A percentile compares a stretch with the other conserved stretches of the same genome.
Conservation (phyloP, 768 basidiomycete species). For the Candolleomyces efflorescens region DNA sequence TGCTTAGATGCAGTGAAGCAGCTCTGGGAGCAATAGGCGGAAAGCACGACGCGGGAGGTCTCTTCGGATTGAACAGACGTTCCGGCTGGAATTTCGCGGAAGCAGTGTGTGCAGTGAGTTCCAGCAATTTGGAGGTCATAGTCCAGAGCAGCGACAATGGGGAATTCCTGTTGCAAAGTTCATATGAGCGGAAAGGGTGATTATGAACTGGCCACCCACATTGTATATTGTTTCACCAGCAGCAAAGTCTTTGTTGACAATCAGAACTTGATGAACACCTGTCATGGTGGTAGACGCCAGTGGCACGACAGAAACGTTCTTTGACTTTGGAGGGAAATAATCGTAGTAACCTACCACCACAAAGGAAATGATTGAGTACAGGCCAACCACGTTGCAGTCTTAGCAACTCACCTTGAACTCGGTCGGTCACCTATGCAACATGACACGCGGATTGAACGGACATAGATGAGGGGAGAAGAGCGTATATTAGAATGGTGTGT, state of each 20-base stretch:
- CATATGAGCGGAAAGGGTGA: background rate
- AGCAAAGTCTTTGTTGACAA: conserved; percentile 63
- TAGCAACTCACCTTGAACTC: conserved; percentile 68
- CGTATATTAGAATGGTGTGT: conserved; percentile 59
- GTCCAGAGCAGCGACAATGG: conserved; percentile 69
- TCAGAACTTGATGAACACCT: conserved; percentile 47
- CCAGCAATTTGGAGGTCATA: conserved; percentile 63
- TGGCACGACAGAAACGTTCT: conserved; percentile 60
- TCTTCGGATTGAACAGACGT: conserved; percentile 32
- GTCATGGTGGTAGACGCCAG: conserved; percentile 24
- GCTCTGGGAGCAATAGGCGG: conserved; percentile 69
- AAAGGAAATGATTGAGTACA: background rate
- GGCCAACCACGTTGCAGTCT: conserved; percentile 9
- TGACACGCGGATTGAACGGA: conserved; percentile 14
- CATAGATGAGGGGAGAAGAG: conserved; percentile 28
- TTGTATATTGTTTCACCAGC: conserved; percentile 76
- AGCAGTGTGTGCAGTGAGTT: conserved; percentile 70
- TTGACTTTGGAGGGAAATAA: conserved; percentile 67
- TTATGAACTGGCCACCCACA: conserved; percentile 29
- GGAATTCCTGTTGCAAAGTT: conserved; percentile 54
- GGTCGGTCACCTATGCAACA: conserved; percentile 51
- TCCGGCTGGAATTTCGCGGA: conserved; percentile 50
- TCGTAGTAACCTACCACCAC: conserved; percentile 64
- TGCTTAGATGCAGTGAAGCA: conserved; percentile 54
- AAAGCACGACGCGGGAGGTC: conserved; percentile 24